Evolutionary conservation across 148 eudicot species (phyloP), one percentile per base, ranked within the genome.

Genomic region (Talinum fruticosum): DNA sequence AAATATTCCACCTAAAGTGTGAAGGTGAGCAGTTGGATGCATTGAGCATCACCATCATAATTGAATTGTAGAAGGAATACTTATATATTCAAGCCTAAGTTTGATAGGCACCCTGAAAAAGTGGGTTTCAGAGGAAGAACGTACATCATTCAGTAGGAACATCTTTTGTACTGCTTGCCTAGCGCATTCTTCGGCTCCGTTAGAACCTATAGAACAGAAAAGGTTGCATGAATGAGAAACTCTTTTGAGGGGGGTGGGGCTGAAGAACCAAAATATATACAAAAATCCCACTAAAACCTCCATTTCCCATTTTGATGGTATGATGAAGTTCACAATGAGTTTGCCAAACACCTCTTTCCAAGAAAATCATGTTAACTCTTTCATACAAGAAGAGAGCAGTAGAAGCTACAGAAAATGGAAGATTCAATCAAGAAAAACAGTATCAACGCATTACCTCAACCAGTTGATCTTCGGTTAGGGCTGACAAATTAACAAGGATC

Each of bases 181-280:
- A 93, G 83, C 51, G 99, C 99, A 81, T 96, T 96, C 85, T 89
- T 96, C 28, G 99, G 99, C 89, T 96, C 95, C 26, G 92, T 90
- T 83, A 96, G 85, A 76, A 96, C 99, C 99, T 96, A 83, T 68
- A 81, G 45, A 70, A 67, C 35, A 82, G 37, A 18, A 13, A 66
- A 29, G 75, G 32, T 33, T 59, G 30, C 10, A 71, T 26, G 28
- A 75, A 26, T 24, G 36, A 53, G 57, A 69, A 37, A 66, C n/a
- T n/a, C n/a, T n/a, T n/a, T n/a, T n/a, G n/a, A n/a, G n/a, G n/a
- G n/a, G n/a, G n/a, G n/a, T n/a, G n/a, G n/a, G n/a, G 36, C 16
- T 32, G 54, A 2, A 28, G 12, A 10, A 36, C 57, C 44, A 24
- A 76, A 12, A 51, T 19, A 51, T 8, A 33, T 51, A 36, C n/a